Conservation (phyloP, 768 basidiomycete genomes). For the Rhizopogon vinicolor region DNA sequence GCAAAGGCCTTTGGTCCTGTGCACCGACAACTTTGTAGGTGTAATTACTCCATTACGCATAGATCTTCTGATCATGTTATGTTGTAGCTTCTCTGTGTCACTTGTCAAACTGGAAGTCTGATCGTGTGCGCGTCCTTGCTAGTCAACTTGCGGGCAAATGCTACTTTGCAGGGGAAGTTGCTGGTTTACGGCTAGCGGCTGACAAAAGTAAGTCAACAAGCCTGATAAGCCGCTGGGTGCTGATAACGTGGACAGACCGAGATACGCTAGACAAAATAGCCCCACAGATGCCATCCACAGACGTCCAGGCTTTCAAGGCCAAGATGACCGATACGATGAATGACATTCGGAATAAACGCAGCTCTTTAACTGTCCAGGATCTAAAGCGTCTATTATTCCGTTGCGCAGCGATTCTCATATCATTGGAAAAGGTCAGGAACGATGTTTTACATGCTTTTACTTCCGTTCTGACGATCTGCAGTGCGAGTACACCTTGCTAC, state of each 20-base stretch:
- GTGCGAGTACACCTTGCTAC: constrained; percentile 83
- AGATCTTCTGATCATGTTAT: constrained; percentile 1
- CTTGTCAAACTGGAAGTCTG: constrained; percentile 64
- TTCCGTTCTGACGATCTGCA: constrained; percentile 22
- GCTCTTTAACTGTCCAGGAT: constrained; percentile 73
- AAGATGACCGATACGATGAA: constrained; percentile 64
- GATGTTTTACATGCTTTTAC: neutral
- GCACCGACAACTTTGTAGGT: constrained; percentile 70
- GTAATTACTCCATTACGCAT: neutral
- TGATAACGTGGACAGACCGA: constrained; percentile 27
- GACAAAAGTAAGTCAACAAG: constrained; percentile 45
- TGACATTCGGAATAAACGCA: constrained; percentile 68
- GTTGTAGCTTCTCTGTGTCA: constrained; percentile 47
- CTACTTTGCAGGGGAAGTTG: constrained; percentile 86
- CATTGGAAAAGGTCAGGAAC: constrained; percentile 49
- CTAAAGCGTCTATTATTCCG: constrained; percentile 83
- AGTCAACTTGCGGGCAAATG: constrained; percentile 88
- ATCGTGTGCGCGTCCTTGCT: constrained; percentile 75
- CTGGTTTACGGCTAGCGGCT: constrained; percentile 70
- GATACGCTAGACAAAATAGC: constrained; percentile 59
- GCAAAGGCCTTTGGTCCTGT: constrained; percentile 77
- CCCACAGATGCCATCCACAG: constrained; percentile 53
- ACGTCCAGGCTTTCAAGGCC: constrained; percentile 60
- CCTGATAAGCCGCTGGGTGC: neutral
- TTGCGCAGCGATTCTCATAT: constrained; percentile 78